Percentiles rank a stretch among this genome's conserved stretches.
Evolutionary conservation across 371 early-diverging fungal genomes (phyloP).

Genomic region (Mortierella polycephala): DNA sequence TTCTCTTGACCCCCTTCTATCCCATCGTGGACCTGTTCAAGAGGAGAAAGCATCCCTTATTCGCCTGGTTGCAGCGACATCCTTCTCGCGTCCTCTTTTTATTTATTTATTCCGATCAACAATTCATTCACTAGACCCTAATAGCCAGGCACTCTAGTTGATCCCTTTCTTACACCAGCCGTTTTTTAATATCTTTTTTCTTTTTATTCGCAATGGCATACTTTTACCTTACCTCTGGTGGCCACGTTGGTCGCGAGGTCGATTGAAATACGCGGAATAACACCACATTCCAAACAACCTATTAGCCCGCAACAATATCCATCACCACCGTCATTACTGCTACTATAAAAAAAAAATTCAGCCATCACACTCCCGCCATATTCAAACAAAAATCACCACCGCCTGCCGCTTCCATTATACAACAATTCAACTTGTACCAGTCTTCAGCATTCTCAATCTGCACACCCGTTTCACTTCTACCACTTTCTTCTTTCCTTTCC

Average conservation of each 20-base stretch:
- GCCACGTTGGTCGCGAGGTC: constrained; percentile 57
- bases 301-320: not conserved
- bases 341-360: too few relatives aligned
- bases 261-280: constrained; percentile 42
- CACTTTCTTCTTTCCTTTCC: not conserved
- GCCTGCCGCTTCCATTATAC: not conserved
- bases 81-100: not conserved
- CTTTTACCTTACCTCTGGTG: constrained; percentile 52
- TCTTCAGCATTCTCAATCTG: not conserved
- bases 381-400: not conserved
- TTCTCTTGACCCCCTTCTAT: not conserved
- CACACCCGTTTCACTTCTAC: not conserved
- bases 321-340: not conserved
- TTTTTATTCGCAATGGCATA: constrained; percentile 49
- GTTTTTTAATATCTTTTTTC: constrained; percentile 1
- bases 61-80: not conserved
- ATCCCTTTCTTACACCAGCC: not conserved
- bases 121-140: constrained; percentile 32
- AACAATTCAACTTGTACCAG: not conserved
- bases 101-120: not conserved
- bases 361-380: not conserved
- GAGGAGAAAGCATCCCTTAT: not conserved
- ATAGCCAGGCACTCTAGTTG: constrained; percentile 35
- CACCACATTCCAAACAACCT: constrained; percentile 4
- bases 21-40: not conserved